Conservation (phyloP, 108 stramenopile genomes). For the Discostella pseudostelligera region DNA sequence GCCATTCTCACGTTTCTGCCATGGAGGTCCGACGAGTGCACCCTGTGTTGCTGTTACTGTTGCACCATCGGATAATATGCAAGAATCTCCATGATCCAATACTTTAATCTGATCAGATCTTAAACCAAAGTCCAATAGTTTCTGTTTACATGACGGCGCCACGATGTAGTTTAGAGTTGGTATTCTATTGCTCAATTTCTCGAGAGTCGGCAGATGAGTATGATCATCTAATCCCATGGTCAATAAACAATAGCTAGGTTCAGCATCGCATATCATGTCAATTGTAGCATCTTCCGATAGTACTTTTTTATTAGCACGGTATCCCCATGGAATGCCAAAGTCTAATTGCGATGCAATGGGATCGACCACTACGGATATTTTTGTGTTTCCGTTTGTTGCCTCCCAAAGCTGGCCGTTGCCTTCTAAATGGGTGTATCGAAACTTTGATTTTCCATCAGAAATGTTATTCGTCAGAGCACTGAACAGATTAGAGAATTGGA, state of each 20-base stretch:
- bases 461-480: background rate
- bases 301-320: conserved; percentile 43
- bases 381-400: conserved; percentile 2
- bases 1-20: conserved; percentile 58
- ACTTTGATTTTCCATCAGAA: background rate
- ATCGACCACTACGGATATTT: conserved; percentile 48
- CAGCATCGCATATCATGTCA: conserved; percentile 30
- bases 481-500: conserved; percentile 12
- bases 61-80: conserved; percentile 9
- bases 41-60: conserved; percentile 44
- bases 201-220: conserved; percentile 44
- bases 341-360: conserved; percentile 52
- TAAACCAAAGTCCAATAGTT: conserved; percentile 20
- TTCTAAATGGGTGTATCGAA: conserved; percentile 40
- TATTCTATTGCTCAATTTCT: conserved; percentile 21
- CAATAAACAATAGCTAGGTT: conserved; percentile 38
- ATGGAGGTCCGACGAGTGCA: conserved; percentile 58
- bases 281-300: conserved; percentile 29
- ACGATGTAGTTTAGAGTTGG: conserved; percentile 27
- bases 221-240: conserved; percentile 65
- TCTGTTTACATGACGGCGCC: conserved; percentile 33
- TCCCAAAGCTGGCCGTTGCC: conserved; percentile 45
- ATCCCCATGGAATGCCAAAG: conserved; percentile 55
- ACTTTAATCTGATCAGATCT: conserved; percentile 19
- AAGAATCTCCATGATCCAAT: conserved; percentile 25